Evolutionary conservation across 2,329 filamentous ascomycete species (phyloP).

Genomic region (Atkinsonella hypoxylon): DNA sequence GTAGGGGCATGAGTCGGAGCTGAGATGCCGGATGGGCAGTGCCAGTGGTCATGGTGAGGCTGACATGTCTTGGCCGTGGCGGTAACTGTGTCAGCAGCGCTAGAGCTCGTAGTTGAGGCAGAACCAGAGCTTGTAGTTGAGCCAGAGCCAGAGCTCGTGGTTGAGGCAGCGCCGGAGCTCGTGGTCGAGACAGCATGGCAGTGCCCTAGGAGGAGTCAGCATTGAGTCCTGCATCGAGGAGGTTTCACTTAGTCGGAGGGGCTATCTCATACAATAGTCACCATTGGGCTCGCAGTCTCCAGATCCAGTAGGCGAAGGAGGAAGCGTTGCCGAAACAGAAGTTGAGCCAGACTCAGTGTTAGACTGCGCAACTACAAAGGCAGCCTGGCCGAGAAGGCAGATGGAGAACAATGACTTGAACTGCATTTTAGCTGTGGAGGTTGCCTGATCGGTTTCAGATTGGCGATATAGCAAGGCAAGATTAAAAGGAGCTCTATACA

Average conservation of each 20-base stretch:
- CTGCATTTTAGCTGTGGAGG: conserved; percentile 5
- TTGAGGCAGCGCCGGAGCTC: neutral
- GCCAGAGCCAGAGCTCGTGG: too few species aligned
- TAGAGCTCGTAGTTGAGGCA: neutral
- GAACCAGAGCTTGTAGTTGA: too few species aligned
- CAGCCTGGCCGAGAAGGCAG: conserved; percentile 9
- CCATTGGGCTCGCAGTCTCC: conserved; percentile 9
- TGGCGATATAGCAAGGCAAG: neutral
- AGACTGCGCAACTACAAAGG: conserved; percentile 4
- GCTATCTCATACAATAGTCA: conserved; percentile 8
- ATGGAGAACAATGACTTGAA: conserved; percentile 7
- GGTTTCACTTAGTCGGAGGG: neutral
- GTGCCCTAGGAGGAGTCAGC: conserved; percentile 7
- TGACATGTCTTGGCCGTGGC: conserved; percentile 2
- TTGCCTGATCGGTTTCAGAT: neutral
- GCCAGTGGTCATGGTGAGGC: conserved; percentile 10
- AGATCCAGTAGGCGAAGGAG: conserved; percentile 11
- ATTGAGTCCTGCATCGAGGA: neutral
- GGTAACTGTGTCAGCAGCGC: conserved; percentile 1
- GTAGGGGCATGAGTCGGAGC: conserved; percentile 2
- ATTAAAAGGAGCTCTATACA: neutral
- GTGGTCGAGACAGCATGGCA: conserved; percentile 6
- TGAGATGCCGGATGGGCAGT: conserved; percentile 11
- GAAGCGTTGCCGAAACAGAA: conserved; percentile 4
- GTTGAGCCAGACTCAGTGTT: neutral